These are phyloP conservation scores for Alternaria longipes DNA, from an alignment of 2,329 filamentous ascomycete genomes.

Conservation along the genomic window DNA sequence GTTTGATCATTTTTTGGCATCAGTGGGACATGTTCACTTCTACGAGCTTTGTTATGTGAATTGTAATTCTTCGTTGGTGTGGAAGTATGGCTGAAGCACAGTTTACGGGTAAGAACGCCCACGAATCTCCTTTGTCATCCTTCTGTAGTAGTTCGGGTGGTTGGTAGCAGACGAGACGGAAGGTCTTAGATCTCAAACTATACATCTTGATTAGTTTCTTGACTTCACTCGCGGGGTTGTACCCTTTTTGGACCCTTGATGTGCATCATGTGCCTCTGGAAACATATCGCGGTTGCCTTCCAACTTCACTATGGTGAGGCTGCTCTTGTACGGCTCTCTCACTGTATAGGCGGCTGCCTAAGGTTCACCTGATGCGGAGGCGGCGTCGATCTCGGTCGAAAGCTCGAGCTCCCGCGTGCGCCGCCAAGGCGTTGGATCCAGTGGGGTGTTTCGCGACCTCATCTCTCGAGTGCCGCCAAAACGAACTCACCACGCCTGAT, in stretches of 20 bases:
- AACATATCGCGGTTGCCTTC: background rate
- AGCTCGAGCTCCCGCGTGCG: constrained; percentile 38
- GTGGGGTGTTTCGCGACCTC: constrained; percentile 38
- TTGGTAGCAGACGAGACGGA: constrained; percentile 7
- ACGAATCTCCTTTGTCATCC: constrained; percentile 47
- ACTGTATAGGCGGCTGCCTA: constrained; percentile 16
- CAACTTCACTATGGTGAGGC: background rate
- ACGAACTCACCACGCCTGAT: constrained; percentile 27
- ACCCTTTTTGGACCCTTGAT: background rate
- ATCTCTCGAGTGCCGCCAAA: constrained; percentile 35
- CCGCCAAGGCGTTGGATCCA: constrained; percentile 37
- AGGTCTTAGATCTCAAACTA: constrained; percentile 9
- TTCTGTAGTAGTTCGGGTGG: constrained; percentile 8
- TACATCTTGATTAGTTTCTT: constrained; percentile 3
- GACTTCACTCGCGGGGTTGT: background rate
- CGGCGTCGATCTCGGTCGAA: constrained; percentile 30
- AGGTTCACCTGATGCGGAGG: constrained; percentile 24
- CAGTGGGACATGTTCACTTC: constrained; percentile 8
- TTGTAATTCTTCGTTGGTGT: constrained; percentile 16
- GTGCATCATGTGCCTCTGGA: background rate
- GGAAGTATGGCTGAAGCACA: constrained; percentile 7
- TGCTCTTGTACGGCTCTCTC: background rate
- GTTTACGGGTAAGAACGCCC: constrained; percentile 19
- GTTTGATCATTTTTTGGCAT: constrained; percentile 10
- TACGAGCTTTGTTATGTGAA: constrained; percentile 14